Evolutionary conservation across 2,329 filamentous ascomycete species (phyloP), one percentile per base, ranked within the genome.

Genomic region (Aspergillus sp.): DNA sequence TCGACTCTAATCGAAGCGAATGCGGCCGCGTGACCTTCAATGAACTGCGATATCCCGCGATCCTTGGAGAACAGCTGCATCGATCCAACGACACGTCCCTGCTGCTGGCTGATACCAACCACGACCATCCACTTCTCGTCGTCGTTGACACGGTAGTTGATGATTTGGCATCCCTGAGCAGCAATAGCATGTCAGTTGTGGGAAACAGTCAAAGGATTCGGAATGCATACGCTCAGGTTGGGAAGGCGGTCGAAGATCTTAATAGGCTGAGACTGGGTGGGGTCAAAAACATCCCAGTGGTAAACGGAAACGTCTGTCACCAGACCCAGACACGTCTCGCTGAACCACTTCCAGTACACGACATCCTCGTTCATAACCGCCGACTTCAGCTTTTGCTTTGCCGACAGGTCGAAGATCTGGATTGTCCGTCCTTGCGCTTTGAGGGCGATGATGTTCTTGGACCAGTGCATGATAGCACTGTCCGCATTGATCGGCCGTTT

Each of bases 381-480:
- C 37, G 91, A 95, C 80, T 97, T 97, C 63, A 98, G 81, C 79
- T 96, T 97, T 71, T 86, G 82, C 78, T 97, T 98, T 62, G 85
- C 82, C 60, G 83, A 84, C 51, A 98, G 81, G 70, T 98, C 91
- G 73, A 98, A 98, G 69, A 98, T 95, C 76, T 98, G 94, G 53
- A 98, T 81, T 58, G 93, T 98, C 67, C 90, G 82, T 55, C 86
- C 86, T 70, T 96, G 89, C 43, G 93, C 91, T 75, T 95, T 95
- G 59, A 98, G 81, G 54, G 94, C 93, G 65, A 98, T 97, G 69
- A 98, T 88, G 71, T 95, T 89, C 69, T 86, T 88, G 61, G 81
- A 85, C 88, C 89, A 95, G 81, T 98, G 93, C 93, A 98, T 97
- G 69, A 98, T 95, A 62, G 94, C 93, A 82, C 90, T 97, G 75